Conservation (phyloP, 1,284 basidiomycete species). For the Puccinia coronata region DNA sequence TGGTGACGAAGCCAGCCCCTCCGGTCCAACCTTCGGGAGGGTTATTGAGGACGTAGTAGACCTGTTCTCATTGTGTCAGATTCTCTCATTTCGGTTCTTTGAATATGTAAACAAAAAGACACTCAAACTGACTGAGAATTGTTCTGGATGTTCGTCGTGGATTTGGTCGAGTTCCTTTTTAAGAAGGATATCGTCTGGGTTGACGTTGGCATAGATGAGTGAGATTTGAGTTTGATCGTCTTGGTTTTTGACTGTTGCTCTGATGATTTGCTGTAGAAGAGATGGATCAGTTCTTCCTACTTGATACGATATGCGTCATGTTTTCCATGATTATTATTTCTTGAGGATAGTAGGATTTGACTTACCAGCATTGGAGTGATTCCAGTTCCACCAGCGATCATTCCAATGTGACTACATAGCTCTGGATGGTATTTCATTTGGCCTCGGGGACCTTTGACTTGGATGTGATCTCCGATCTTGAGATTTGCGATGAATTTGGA, state of each 20-base stretch:
- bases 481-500: conserved; percentile 78
- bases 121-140: conserved; percentile 72
- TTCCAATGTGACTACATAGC: conserved; percentile 76
- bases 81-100: neutral
- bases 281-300: conserved; percentile 48
- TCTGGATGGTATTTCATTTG: conserved; percentile 67
- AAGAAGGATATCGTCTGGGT: conserved; percentile 65
- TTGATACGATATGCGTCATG: no score
- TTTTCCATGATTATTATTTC: neutral
- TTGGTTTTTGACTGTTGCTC: conserved; percentile 81
- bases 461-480: conserved; percentile 79
- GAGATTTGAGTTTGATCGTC: conserved; percentile 80
- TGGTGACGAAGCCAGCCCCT: conserved; percentile 86
- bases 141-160: conserved; percentile 67
- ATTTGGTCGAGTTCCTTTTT: conserved; percentile 82
- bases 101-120: neutral
- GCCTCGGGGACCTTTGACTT: conserved; percentile 93
- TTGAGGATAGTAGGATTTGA: neutral
- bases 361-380: conserved; percentile 87
- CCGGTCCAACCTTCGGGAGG: conserved; percentile 81
- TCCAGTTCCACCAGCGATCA: conserved; percentile 92
- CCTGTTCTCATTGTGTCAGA: neutral
- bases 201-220: conserved; percentile 95
- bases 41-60: conserved; percentile 87
- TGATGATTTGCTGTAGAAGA: conserved; percentile 73